A percentile compares a stretch with the other conserved stretches of the same genome.
These are phyloP conservation scores for Teunomyces tritomae DNA, from an alignment of 805 yeast genomes.

Conservation along the genomic window DNA sequence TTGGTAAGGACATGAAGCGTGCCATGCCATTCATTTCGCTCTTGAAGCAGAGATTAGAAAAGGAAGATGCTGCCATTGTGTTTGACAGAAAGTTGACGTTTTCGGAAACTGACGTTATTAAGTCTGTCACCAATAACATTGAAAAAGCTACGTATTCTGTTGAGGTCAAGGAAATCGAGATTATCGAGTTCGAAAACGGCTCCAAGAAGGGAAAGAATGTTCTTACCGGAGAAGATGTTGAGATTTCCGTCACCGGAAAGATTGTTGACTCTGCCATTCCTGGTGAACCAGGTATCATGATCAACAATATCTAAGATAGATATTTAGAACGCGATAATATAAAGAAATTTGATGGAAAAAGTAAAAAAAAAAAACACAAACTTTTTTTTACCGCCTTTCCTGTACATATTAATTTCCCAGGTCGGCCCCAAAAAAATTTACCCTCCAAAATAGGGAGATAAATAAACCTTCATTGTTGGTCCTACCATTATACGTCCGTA, in stretches of 20 bases:
- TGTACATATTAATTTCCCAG: background rate
- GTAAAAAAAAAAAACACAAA: background rate
- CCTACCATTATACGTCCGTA: background rate
- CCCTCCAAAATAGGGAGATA: constrained; percentile 1
- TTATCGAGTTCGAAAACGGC: constrained; percentile 64
- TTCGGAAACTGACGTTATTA: constrained; percentile 69
- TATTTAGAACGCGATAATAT: no score
- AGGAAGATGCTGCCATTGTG: constrained; percentile 71
- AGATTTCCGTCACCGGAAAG: constrained; percentile 62
- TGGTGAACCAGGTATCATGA: constrained; percentile 84
- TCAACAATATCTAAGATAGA: constrained; percentile 53
- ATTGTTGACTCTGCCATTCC: constrained; percentile 83
- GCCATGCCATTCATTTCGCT: constrained; percentile 96
- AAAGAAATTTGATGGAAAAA: background rate
- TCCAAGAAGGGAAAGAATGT: constrained; percentile 60
- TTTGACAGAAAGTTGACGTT: constrained; percentile 88
- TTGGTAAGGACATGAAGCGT: constrained; percentile 90
- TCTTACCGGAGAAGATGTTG: constrained; percentile 66
- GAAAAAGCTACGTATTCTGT: constrained; percentile 61
- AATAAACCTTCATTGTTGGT: background rate
- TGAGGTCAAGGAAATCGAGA: constrained; percentile 53
- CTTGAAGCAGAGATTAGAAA: constrained; percentile 74
- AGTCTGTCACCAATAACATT: constrained; percentile 52
- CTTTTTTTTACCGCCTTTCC: background rate
- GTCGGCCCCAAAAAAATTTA: background rate